Conservation (phyloP, 768 basidiomycete species). For the Mrakia gelida region DNA sequence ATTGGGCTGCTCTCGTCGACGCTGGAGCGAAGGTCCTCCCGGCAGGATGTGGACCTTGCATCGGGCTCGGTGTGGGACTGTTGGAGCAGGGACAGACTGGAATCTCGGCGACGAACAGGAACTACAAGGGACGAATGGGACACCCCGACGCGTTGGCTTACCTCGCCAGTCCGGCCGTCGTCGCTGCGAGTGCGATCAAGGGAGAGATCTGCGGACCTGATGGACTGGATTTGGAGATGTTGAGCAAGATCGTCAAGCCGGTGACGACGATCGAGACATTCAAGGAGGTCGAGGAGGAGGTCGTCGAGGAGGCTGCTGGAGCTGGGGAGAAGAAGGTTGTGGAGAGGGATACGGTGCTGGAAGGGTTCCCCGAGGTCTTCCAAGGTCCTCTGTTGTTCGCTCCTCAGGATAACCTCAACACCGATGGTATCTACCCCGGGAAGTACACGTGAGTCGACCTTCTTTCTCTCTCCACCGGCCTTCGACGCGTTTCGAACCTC, state of each 20-base stretch:
- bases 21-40: slow-evolving; percentile 90
- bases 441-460: slow-evolving; percentile 31
- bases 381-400: slow-evolving; percentile 81
- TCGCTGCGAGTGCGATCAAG: slow-evolving; percentile 89
- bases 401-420: slow-evolving; percentile 96
- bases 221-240: slow-evolving; percentile 53
- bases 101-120: slow-evolving; percentile 96
- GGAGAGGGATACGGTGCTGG: slow-evolving; percentile 59
- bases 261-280: slow-evolving; percentile 38
- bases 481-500: background rate
- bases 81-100: slow-evolving; percentile 92
- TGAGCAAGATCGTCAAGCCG: slow-evolving; percentile 50
- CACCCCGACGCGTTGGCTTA: slow-evolving; percentile 91
- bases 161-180: slow-evolving; percentile 92
- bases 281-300: slow-evolving; percentile 37
- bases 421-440: slow-evolving; percentile 89
- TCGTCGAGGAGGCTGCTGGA: slow-evolving; percentile 36
- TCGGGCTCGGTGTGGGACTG: slow-evolving; percentile 87
- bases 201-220: slow-evolving; percentile 85
- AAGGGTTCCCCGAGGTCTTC: slow-evolving; percentile 79
- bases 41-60: slow-evolving; percentile 96
- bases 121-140: slow-evolving; percentile 99
- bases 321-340: slow-evolving; percentile 32
- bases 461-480: background rate
- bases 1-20: slow-evolving; percentile 81